Evolutionary conservation across 2,329 filamentous ascomycete genomes (phyloP), one percentile per base, ranked within the genome.

Genomic region (Sporothrix protearum): DNA sequence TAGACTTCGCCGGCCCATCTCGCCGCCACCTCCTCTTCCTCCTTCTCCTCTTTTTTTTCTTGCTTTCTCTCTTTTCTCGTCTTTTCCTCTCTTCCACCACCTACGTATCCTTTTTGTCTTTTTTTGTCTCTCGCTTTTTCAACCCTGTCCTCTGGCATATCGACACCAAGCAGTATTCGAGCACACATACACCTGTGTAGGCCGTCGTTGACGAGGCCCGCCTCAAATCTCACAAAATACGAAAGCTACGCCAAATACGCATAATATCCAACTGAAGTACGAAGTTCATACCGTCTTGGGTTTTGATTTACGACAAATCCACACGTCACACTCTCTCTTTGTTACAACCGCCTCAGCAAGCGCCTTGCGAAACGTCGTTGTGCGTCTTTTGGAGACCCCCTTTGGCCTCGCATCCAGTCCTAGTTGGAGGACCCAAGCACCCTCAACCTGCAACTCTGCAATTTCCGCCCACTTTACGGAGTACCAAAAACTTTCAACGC

Each of bases 401-500:
- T 45, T 70, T 47, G 73, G 63, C 47, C 55, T 67, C 68, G 47
- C 63, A 28, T 66, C 72, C 73, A 74, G 69, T 73, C 51, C 72
- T 73, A 74, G 68, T 73, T 53, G 49, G 22, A 33, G 61, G 75
- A 76, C 76, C 79, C 77, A 78, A 77, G 78, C 76, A 76, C 68
- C 71, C 73, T 73, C 61, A 70, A 68, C 71, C 63, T 74, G 72
- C 76, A 76, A 75, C 77, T 74, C 63, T 74, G 72, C 76, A 76
- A 75, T 77, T 74, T 76, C 75, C 86, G 67, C 73, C 72, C 74
- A 73, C 73, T 71, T 72, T 51, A 71, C 55, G 36, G 49, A 69
- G 68, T 42, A 47, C 66, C 47, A 73, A 61, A 72, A 68, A 57
- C 47, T 70, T 53, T 70, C 51, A 25, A 59, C 61, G 73, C 73